phyloP scores from a whole-genome alignment of 2,329 filamentous ascomycete genomes.

The Pseudogymnoascus sp. region DNA sequence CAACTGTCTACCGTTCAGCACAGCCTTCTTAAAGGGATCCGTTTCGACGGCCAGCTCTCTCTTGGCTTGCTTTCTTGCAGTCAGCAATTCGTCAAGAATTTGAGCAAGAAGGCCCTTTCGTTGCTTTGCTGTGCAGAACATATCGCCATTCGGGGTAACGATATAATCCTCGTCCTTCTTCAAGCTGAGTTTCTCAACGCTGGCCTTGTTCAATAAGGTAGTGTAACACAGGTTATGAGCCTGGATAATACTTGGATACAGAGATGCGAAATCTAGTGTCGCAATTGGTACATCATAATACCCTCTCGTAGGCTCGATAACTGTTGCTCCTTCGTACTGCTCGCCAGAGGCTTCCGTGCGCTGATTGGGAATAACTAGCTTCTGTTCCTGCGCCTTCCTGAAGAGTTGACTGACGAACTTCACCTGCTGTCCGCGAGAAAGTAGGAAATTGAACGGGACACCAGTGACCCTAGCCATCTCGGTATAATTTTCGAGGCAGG shows the following conservation, averaged over 20 bases:
- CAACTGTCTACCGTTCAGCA: slow-evolving; percentile 92
- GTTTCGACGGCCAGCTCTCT: slow-evolving; percentile 81
- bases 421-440: slow-evolving; percentile 89
- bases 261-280: slow-evolving; percentile 95
- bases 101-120: slow-evolving; percentile 88
- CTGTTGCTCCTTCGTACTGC: slow-evolving; percentile 94
- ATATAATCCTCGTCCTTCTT: slow-evolving; percentile 94
- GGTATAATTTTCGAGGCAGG: slow-evolving; percentile 97
- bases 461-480: slow-evolving; percentile 99
- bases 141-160: slow-evolving; percentile 86
- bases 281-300: slow-evolving; percentile 95
- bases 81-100: slow-evolving; percentile 87
- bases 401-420: slow-evolving; percentile 97
- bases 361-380: slow-evolving; percentile 87
- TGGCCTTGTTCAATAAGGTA: slow-evolving; percentile 73
- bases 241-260: slow-evolving; percentile 98
- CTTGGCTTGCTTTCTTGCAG: slow-evolving; percentile 93
- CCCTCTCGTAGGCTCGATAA: slow-evolving; percentile 88
- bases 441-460: slow-evolving; percentile 90
- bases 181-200: slow-evolving; percentile 67
- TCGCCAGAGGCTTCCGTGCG: slow-evolving; percentile 66
- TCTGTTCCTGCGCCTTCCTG: slow-evolving; percentile 86
- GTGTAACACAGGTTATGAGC: slow-evolving; percentile 98
- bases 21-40: slow-evolving; percentile 95
- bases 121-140: slow-evolving; percentile 81